Conservation (phyloP, 108 stramenopile genomes). For the Nitzschia sp. region DNA sequence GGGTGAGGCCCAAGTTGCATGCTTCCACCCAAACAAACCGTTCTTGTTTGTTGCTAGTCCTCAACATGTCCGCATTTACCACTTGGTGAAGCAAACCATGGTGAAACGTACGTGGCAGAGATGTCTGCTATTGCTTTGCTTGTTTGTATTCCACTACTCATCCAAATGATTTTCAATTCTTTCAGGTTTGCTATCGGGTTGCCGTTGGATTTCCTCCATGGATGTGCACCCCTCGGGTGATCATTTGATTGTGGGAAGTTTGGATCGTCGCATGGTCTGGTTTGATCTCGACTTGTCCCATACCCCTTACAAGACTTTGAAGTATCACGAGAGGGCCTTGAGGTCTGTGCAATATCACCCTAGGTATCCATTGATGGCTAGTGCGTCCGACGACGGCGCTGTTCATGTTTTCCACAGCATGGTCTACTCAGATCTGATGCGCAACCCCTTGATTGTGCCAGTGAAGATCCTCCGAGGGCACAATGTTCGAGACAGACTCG, state of each 20-base stretch:
- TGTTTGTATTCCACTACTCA: conserved; percentile 3
- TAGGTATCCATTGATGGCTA: conserved; percentile 96
- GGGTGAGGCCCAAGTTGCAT: conserved; percentile 85
- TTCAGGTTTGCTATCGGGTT: conserved; percentile 75
- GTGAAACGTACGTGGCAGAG: conserved; percentile 61
- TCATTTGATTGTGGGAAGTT: conserved; percentile 91
- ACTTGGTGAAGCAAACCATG: conserved; percentile 92
- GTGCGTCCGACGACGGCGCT: conserved; percentile 94
- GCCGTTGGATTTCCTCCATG: conserved; percentile 95
- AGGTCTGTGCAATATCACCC: conserved; percentile 77
- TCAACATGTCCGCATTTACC: conserved; percentile 92
- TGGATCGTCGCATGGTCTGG: conserved; percentile 96
- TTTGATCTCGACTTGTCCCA: conserved; percentile 94
- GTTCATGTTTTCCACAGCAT: conserved; percentile 98
- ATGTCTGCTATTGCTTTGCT: not conserved
- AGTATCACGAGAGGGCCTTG: conserved; percentile 92
- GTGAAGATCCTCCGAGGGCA: conserved; percentile 96
- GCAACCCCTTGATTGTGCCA: conserved; percentile 96
- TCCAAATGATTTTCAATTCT: conserved; percentile 21
- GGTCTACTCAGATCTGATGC: conserved; percentile 94
- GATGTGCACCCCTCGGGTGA: conserved; percentile 95
- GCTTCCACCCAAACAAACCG: conserved; percentile 96
- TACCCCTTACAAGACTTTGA: conserved; percentile 94
- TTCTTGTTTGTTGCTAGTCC: conserved; percentile 96
- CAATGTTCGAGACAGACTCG: conserved; percentile 75